phyloP scores from a whole-genome alignment of 495 filamentous ascomycete species.

The Usnea hakonensis region DNA sequence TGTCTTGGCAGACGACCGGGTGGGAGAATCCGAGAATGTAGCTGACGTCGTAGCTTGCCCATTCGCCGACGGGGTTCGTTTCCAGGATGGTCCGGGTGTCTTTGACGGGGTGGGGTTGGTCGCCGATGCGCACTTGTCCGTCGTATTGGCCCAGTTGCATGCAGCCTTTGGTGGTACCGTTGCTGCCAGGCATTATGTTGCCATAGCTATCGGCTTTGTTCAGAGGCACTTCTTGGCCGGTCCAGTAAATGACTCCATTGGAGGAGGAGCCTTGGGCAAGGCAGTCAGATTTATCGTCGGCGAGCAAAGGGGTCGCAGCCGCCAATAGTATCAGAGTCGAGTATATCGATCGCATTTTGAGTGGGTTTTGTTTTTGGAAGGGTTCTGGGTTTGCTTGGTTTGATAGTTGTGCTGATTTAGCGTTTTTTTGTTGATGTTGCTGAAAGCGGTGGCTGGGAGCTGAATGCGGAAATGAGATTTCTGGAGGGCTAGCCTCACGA shows the following conservation, averaged over 20 bases:
- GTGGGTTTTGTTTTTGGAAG: not conserved
- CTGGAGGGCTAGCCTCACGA: constrained; percentile 2
- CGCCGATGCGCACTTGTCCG: not conserved
- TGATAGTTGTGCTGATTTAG: too few species aligned
- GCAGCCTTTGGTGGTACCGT: not conserved
- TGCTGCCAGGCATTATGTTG: not conserved
- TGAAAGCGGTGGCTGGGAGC: constrained; percentile 2
- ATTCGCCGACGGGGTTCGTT: not conserved
- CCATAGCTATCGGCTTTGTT: not conserved
- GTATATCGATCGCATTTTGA: not conserved
- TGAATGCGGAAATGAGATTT: not conserved
- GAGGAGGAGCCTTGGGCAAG: not conserved
- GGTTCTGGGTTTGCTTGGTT: not conserved
- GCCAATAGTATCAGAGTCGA: not conserved
- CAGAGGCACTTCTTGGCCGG: not conserved
- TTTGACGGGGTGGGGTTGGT: not conserved
- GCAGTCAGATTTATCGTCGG: not conserved
- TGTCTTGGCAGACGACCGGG: not conserved
- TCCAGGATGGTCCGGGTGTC: not conserved
- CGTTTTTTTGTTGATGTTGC: too few species aligned
- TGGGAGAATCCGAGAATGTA: not conserved
- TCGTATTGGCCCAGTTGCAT: not conserved
- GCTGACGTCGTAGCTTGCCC: constrained; percentile 1
- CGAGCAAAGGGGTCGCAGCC: not conserved
- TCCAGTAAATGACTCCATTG: constrained; percentile 1